A percentile compares a stretch with the other conserved stretches of the same genome.
Evolutionary conservation across 371 early-diverging fungal species (phyloP).

Genomic region (Globomyces sp.): DNA sequence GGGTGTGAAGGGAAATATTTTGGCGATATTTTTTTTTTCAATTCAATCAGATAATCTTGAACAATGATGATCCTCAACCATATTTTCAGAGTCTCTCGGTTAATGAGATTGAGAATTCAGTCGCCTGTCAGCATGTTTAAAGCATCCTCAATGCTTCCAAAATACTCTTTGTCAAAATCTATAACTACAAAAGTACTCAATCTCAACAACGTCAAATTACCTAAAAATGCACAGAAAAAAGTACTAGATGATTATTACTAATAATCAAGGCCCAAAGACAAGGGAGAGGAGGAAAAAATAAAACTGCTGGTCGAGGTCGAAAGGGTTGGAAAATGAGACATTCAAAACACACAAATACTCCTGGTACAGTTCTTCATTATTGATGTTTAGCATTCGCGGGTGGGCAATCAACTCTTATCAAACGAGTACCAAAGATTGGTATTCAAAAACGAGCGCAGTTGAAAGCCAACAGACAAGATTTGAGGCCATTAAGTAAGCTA

Average conservation of each 20-base stretch:
- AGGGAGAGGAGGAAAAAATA: conserved; percentile 60
- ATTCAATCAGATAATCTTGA: too few relatives aligned
- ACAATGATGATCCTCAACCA: too few relatives aligned
- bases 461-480: conserved; percentile 13
- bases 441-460: conserved; percentile 37
- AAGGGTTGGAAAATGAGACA: conserved; percentile 88
- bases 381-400: conserved; percentile 90
- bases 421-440: conserved; percentile 88
- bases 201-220: conserved; percentile 10
- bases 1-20: too few relatives aligned
- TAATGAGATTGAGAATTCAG: too few relatives aligned
- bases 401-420: conserved; percentile 86
- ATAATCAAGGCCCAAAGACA: neutral
- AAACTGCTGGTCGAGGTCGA: conserved; percentile 88
- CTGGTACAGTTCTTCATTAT: conserved; percentile 32
- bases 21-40: too few relatives aligned
- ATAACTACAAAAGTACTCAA: neutral
- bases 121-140: too few relatives aligned
- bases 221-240: conserved; percentile 16
- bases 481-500: conserved; percentile 17
- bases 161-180: too few relatives aligned
- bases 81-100: too few relatives aligned
- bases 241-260: neutral
- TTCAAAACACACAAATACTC: conserved; percentile 54
- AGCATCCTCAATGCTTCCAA: too few relatives aligned